Percentiles rank a stretch among this genome's conserved stretches.
These are phyloP conservation scores for Caryocar brasiliense DNA, from an alignment of 441 rosid genomes.

Conservation along the genomic window DNA sequence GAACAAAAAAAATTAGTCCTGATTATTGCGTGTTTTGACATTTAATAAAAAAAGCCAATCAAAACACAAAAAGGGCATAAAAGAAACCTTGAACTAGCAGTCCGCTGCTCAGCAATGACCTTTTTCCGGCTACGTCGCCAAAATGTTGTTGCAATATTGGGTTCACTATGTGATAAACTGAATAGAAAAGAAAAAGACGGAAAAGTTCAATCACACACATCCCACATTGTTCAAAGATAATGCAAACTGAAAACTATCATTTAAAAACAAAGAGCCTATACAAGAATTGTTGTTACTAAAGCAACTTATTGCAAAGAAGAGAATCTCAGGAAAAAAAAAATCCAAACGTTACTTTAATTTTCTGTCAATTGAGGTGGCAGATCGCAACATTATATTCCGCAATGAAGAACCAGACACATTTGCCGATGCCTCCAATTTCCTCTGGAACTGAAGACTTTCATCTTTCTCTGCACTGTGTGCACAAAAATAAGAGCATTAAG, in stretches of 20 bases:
- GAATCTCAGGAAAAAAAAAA: neutral
- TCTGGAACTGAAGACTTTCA: constrained; percentile 55
- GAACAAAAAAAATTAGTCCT: no score
- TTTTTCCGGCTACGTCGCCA: constrained; percentile 95
- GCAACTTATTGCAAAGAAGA: neutral
- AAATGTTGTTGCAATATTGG: constrained; percentile 76
- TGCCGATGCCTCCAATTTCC: constrained; percentile 60
- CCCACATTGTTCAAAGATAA: neutral
- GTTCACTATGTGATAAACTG: constrained; percentile 93
- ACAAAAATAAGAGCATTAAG: constrained; percentile 12
- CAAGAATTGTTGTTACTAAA: neutral
- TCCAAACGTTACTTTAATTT: constrained; percentile 49
- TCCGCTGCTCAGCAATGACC: constrained; percentile 94
- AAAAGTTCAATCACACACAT: constrained; percentile 2
- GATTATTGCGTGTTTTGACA: no score
- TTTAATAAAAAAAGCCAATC: neutral
- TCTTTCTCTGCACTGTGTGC: constrained; percentile 76
- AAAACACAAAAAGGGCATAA: constrained; percentile 16
- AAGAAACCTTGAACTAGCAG: constrained; percentile 92
- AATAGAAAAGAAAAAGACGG: constrained; percentile 14
- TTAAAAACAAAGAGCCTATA: neutral
- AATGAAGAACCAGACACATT: constrained; percentile 56
- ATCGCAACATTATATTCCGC: constrained; percentile 61
- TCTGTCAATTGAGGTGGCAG: constrained; percentile 49
- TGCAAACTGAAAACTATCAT: neutral